A percentile compares a stretch with the other conserved stretches of the same genome.
These are phyloP conservation scores for Yarrowia yakushimensis DNA, from an alignment of 805 yeast species.

Conservation along the genomic window DNA sequence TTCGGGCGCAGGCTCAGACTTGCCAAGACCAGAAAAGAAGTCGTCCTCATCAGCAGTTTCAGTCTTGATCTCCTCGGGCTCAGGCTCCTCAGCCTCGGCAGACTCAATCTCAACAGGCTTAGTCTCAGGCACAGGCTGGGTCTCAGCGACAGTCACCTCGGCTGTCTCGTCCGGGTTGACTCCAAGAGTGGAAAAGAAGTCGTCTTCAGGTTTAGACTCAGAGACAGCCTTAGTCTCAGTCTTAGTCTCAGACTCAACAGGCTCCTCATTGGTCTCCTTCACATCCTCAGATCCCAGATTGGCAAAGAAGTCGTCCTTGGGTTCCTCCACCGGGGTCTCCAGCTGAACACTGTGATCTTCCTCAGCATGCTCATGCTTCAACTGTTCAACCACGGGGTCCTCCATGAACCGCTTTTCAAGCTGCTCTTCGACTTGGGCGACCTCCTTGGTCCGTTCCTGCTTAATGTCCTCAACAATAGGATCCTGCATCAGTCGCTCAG, in stretches of 20 bases:
- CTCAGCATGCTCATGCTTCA: not conserved
- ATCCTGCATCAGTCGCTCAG: not conserved
- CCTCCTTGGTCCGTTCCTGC: not conserved
- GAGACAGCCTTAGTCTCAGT: not conserved
- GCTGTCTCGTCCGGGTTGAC: not conserved
- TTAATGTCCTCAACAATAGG: conserved; percentile 10
- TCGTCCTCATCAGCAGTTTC: conserved; percentile 17
- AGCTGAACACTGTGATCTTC: not conserved
- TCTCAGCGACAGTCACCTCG: not conserved
- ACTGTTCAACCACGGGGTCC: conserved; percentile 15
- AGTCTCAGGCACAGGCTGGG: not conserved
- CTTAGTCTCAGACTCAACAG: not conserved
- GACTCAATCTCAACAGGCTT: not conserved
- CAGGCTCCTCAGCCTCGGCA: not conserved
- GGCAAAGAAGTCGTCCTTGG: not conserved
- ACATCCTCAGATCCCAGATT: not conserved
- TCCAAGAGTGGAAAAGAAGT: conserved; percentile 23
- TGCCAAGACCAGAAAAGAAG: conserved; percentile 22
- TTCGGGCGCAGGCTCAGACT: not conserved
- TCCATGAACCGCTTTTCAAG: conserved; percentile 1
- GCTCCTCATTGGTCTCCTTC: not conserved
- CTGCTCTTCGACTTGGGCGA: not conserved
- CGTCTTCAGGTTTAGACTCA: conserved; percentile 16
- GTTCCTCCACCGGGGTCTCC: not conserved
- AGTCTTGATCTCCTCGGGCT: not conserved